These are phyloP conservation scores for Sextonia rubra DNA, from an alignment of 164 flowering plant genomes.

Conservation along the genomic window DNA sequence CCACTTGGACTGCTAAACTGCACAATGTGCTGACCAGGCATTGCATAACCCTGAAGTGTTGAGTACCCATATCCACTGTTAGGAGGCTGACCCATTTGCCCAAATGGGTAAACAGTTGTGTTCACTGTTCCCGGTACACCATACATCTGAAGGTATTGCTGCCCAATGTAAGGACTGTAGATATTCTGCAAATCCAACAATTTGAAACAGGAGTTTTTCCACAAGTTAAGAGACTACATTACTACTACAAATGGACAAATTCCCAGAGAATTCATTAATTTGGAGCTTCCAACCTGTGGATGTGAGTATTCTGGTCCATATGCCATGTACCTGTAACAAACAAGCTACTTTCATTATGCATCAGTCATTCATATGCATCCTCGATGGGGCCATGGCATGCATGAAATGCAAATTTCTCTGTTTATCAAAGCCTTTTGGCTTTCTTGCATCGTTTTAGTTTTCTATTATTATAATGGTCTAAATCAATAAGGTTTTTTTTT, in stretches of 20 bases:
- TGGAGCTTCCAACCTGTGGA: slow-evolving; percentile 2
- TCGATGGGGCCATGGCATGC: too few species aligned
- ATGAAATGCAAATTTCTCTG: too few species aligned
- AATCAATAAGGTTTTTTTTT: too few species aligned
- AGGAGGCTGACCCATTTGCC: slow-evolving; percentile 65
- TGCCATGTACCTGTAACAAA: slow-evolving; percentile 40
- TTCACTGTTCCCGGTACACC: slow-evolving; percentile 74
- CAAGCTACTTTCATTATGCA: slow-evolving; percentile 4
- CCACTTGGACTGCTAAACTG: slow-evolving; percentile 71
- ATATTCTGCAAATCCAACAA: slow-evolving; percentile 44
- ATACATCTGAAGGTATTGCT: slow-evolving; percentile 86
- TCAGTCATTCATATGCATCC: too few species aligned
- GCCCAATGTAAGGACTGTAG: slow-evolving; percentile 76
- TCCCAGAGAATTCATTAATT: neutral
- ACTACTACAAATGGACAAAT: neutral
- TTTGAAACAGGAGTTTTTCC: slow-evolving; percentile 1
- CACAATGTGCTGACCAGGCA: slow-evolving; percentile 78
- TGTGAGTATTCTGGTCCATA: neutral
- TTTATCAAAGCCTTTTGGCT: too few species aligned
- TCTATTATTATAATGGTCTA: too few species aligned
- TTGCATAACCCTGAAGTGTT: slow-evolving; percentile 67
- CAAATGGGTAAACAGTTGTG: slow-evolving; percentile 62
- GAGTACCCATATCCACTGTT: slow-evolving; percentile 65
- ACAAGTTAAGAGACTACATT: neutral
- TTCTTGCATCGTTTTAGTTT: too few species aligned